A percentile compares a stretch with the other conserved stretches of the same genome.
Evolutionary conservation across 164 flowering plant genomes (phyloP).

Genomic region (Amborella trichopoda): DNA sequence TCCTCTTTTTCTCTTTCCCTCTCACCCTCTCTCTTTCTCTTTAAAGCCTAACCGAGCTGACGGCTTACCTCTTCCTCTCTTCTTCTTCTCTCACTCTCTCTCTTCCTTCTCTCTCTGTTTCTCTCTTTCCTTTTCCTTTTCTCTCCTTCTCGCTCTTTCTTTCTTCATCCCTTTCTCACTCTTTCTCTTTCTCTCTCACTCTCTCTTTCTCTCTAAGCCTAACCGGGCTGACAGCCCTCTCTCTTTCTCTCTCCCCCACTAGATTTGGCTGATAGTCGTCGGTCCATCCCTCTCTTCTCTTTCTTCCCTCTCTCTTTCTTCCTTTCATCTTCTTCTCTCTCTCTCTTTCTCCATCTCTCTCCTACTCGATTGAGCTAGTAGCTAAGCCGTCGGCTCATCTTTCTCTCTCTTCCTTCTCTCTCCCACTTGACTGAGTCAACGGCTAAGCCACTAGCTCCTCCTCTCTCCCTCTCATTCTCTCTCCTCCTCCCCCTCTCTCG

Average conservation of each 20-base stretch:
- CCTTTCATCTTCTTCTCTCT: background rate
- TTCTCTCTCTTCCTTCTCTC: background rate
- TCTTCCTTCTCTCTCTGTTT: background rate
- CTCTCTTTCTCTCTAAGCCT: background rate
- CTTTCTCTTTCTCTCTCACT: too few relatives aligned
- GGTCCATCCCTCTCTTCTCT: background rate
- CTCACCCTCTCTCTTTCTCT: too few relatives aligned
- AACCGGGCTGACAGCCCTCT: background rate
- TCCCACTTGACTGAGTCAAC: background rate
- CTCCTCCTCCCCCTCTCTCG: too few relatives aligned
- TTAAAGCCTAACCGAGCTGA: too few relatives aligned
- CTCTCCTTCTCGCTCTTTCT: background rate
- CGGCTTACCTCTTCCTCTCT: background rate
- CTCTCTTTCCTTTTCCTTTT: too few relatives aligned
- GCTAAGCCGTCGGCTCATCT: too few relatives aligned
- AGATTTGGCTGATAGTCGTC: background rate
- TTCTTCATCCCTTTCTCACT: too few relatives aligned
- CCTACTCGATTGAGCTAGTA: background rate
- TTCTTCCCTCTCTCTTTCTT: too few relatives aligned
- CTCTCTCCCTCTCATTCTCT: background rate
- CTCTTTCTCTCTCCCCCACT: background rate
- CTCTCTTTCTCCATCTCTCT: background rate
- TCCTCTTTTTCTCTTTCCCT: background rate
- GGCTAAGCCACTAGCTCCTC: too few relatives aligned
- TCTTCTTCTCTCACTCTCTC: background rate